Evolutionary conservation across 306 rosid species (phyloP).

Genomic region (Calophaca sinica): DNA sequence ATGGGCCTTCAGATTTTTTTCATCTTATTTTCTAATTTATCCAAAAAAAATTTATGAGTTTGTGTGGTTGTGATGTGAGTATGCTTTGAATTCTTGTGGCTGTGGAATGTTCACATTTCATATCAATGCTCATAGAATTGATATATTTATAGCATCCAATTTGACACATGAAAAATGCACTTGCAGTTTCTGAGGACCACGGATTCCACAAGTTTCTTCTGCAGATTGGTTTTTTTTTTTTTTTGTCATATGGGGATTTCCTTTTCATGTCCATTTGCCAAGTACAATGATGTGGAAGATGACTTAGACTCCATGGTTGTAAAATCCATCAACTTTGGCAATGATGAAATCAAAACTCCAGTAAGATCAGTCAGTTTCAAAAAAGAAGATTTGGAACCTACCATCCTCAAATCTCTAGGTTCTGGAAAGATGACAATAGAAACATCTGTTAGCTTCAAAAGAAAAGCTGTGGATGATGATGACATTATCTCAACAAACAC

Average conservation of each 20-base stretch:
- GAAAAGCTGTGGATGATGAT: conserved; percentile 50
- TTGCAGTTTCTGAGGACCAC: conserved; percentile 55
- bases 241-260: conserved; percentile 73
- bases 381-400: conserved; percentile 69
- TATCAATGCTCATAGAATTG: too few relatives aligned
- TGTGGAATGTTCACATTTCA: too few relatives aligned
- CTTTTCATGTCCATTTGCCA: conserved; percentile 79
- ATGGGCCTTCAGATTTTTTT: conserved; percentile 27
- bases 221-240: conserved; percentile 25
- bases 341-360: conserved; percentile 60
- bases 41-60: conserved; percentile 25
- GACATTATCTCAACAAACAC: conserved; percentile 49
- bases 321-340: conserved; percentile 75
- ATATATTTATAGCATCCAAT: background rate
- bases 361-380: conserved; percentile 76
- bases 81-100: background rate
- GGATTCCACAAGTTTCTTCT: conserved; percentile 38
- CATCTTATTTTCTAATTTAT: background rate
- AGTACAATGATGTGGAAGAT: conserved; percentile 65
- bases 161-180: conserved; percentile 24
- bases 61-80: conserved; percentile 22
- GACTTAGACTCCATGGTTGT: conserved; percentile 68
- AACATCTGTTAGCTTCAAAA: conserved; percentile 78
- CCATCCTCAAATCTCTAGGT: conserved; percentile 63
- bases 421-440: conserved; percentile 80